A percentile compares a stretch with the other conserved stretches of the same genome.
phyloP scores from a whole-genome alignment of 768 basidiomycete species.

The Tephrocybe rancida region DNA sequence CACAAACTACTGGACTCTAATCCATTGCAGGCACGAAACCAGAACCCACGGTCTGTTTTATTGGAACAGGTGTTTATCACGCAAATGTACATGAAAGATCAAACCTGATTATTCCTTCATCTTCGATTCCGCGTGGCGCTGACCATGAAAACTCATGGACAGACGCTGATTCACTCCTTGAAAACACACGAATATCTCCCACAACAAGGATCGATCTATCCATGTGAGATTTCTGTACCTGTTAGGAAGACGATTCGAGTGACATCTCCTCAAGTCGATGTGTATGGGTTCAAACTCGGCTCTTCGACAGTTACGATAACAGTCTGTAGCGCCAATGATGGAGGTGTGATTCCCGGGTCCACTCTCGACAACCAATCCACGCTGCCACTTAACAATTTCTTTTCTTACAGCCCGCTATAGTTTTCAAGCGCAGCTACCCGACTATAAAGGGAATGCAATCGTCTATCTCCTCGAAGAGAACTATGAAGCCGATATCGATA shows the following conservation, averaged over 20 bases:
- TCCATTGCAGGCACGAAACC: neutral
- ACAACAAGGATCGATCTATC: neutral
- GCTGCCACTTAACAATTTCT: neutral
- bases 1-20: neutral
- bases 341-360: neutral
- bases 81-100: neutral
- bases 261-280: neutral
- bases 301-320: neutral
- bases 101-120: no score
- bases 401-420: neutral
- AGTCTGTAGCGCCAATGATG: neutral
- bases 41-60: neutral
- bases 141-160: neutral
- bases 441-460: neutral
- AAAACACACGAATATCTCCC: neutral
- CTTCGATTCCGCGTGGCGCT: neutral
- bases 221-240: neutral
- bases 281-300: neutral
- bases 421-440: neutral
- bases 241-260: neutral
- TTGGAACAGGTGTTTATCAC: neutral
- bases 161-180: slow-evolving; percentile 1
- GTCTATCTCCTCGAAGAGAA: neutral
- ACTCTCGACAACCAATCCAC: neutral
- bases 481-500: neutral